Evolutionary conservation across 179 eudicot genomes (phyloP), one percentile per base, ranked within the genome.

Genomic region (Patellifolia procumbens): DNA sequence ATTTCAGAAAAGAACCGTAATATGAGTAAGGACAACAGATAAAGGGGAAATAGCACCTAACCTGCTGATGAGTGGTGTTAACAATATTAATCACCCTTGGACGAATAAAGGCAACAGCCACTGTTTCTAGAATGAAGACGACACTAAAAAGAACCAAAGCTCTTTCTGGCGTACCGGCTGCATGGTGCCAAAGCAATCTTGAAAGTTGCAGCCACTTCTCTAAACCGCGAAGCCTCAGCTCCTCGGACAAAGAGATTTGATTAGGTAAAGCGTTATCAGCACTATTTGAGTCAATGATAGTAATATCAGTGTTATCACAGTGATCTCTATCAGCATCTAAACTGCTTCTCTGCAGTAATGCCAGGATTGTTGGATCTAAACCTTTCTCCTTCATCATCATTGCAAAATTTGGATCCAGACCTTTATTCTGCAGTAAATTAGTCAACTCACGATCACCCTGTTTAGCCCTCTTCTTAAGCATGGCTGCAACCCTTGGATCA

Each of bases 271-370:
- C 85, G 82, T 90, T 85, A 61, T 87, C 93, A 80, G 85, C 87
- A 83, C 92, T 91, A 78, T 81, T 89, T 8, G 95, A 83, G 70
- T 94, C 97, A 63, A 79, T 76, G 55, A 93, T 59, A 28, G 91
- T 87, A 58, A 84, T 63, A 68, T 93, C 92, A 16, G 91, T 88
- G 80, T 91, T 87, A 76, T 95, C 97, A 78, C 86, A 89, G 75
- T 91, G 97, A 81, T 93, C 97, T 84, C 99, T 89, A 89, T 95
- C 99, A 73, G 99, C 99, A 91, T 95, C 99, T 85, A 95, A 87
- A 86, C 99, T 95, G 82, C 99, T 91, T 84, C 99, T 88, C 78
- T 95, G 99, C 76, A 95, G 88, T 82, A 95, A 81, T 22, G 97
- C 97, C 49, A 95, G 91, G 79, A 95, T 90, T 75, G 89, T 90